Percentiles rank a stretch among this genome's conserved stretches.
Evolutionary conservation across 257 asterid species (phyloP).

Genomic region (Przewalskia tangutica): DNA sequence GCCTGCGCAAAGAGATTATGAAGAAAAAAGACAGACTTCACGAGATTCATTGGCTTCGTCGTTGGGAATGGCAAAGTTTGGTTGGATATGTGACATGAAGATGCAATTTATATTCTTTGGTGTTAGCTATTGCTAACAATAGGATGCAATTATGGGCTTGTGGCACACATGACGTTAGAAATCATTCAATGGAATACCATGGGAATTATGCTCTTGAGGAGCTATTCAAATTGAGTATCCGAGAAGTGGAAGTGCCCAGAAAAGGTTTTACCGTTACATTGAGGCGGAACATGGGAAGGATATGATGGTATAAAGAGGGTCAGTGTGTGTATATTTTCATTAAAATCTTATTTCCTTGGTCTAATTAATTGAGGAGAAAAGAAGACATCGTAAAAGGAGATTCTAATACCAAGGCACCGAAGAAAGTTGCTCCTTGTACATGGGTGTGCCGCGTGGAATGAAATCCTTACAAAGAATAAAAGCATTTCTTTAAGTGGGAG

Average conservation of each 20-base stretch:
- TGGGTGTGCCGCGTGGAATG: not conserved
- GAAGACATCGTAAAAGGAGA: not conserved
- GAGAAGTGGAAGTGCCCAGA: not conserved
- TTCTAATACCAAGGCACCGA: not conserved
- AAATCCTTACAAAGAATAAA: not conserved
- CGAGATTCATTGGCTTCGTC: not conserved
- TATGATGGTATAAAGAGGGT: not conserved
- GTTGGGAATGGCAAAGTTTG: not conserved
- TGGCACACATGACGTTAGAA: not conserved
- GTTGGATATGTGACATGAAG: not conserved
- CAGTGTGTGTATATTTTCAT: not conserved
- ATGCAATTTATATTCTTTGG: not conserved
- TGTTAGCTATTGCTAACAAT: not conserved
- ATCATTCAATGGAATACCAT: not conserved
- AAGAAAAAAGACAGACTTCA: not conserved
- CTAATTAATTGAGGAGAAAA: slow-evolving; percentile 1
- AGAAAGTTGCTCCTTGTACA: not conserved
- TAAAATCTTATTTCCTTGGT: not conserved
- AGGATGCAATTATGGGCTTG: not conserved
- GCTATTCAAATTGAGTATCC: not conserved
- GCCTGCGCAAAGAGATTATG: not conserved
- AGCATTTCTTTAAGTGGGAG: not conserved
- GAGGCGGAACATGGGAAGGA: not conserved
- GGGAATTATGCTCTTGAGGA: not conserved
- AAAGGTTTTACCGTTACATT: not conserved